These are phyloP conservation scores for Luffa acutangula DNA, from an alignment of 306 rosid species.

Conservation along the genomic window DNA sequence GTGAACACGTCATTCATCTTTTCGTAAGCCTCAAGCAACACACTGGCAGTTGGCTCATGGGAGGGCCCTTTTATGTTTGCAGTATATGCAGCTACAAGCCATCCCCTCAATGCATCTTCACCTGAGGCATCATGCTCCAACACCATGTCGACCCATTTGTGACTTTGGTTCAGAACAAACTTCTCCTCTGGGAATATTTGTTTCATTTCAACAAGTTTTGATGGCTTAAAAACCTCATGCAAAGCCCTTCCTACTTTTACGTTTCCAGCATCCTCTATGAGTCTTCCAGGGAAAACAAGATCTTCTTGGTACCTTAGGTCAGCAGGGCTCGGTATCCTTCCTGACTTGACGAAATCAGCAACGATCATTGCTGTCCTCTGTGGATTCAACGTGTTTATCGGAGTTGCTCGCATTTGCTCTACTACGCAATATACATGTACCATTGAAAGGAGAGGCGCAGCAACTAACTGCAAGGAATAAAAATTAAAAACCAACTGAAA, in stretches of 20 bases:
- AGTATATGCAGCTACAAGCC: conserved; percentile 88
- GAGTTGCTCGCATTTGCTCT: conserved; percentile 91
- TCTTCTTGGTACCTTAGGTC: conserved; percentile 82
- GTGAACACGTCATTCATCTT: conserved; percentile 56
- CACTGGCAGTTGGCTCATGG: conserved; percentile 25
- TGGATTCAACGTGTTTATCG: conserved; percentile 81
- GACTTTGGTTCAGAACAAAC: conserved; percentile 48
- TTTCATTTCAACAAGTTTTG: conserved; percentile 46
- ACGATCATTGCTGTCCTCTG: conserved; percentile 87
- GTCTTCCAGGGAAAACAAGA: conserved; percentile 52
- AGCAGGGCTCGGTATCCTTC: conserved; percentile 69
- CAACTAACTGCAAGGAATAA: conserved; percentile 48
- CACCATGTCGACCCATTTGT: conserved; percentile 61
- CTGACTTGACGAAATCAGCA: conserved; percentile 67
- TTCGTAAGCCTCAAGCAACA: conserved; percentile 50
- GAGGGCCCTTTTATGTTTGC: conserved; percentile 28
- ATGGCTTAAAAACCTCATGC: conserved; percentile 58
- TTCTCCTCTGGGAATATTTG: conserved; percentile 58
- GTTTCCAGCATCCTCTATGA: conserved; percentile 68
- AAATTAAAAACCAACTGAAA: conserved; percentile 19
- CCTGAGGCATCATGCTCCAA: conserved; percentile 70
- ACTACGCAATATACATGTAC: conserved; percentile 61
- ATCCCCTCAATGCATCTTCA: conserved; percentile 90
- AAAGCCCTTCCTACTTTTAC: conserved; percentile 68
- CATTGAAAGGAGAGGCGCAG: conserved; percentile 57